These are phyloP conservation scores for Penicillium fuscoglaucum DNA, from an alignment of 2,329 filamentous ascomycete species.

Conservation along the genomic window DNA sequence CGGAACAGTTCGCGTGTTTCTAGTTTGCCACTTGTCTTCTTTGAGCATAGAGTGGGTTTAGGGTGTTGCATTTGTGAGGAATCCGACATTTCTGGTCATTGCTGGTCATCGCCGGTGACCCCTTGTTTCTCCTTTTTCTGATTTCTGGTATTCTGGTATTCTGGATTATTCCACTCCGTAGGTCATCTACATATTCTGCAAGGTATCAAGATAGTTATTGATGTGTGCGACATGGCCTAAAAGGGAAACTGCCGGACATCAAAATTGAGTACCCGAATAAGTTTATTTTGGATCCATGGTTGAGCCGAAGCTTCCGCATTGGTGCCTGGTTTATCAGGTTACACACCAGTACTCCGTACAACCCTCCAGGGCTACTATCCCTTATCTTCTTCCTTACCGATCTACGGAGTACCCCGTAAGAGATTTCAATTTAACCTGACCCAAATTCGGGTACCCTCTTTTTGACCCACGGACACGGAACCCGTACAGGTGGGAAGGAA, in stretches of 20 bases:
- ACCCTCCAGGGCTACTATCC: no score
- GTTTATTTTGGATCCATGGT: constrained; percentile 1
- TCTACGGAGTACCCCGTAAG: no score
- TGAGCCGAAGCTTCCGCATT: background rate
- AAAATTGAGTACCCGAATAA: background rate
- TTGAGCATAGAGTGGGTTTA: background rate
- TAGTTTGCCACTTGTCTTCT: background rate
- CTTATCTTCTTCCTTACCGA: background rate
- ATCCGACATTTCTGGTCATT: constrained; percentile 3
- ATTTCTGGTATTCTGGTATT: background rate
- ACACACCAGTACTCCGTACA: no score
- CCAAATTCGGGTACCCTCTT: no score
- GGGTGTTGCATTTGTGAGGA: constrained; percentile 7
- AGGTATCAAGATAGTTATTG: background rate
- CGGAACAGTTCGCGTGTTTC: constrained; percentile 9
- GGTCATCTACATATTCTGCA: background rate
- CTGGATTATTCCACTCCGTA: background rate
- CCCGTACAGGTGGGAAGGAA: background rate
- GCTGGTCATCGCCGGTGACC: background rate
- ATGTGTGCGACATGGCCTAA: no score
- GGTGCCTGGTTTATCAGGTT: no score
- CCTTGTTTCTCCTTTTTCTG: constrained; percentile 8
- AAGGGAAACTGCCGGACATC: background rate
- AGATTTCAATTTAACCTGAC: background rate
- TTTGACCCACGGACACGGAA: background rate